Evolutionary conservation across 495 filamentous ascomycete genomes (phyloP).

Genomic region (Penicillium paxilli): DNA sequence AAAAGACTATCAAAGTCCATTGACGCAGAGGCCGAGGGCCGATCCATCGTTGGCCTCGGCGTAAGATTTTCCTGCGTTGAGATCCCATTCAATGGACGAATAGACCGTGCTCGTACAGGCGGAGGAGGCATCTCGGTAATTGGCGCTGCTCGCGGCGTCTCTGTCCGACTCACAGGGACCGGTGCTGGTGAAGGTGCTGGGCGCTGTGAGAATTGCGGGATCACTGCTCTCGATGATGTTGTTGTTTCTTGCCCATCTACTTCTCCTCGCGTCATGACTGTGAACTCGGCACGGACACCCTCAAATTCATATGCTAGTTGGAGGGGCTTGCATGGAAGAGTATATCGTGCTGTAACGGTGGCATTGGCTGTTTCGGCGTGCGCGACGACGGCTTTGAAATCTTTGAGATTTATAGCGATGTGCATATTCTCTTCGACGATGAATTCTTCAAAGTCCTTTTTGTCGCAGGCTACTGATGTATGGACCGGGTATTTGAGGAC

Average conservation of each 20-base stretch:
- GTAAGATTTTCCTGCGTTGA: slow-evolving; percentile 29
- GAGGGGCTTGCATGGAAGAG: slow-evolving; percentile 75
- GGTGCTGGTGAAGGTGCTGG: slow-evolving; percentile 24
- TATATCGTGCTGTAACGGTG: slow-evolving; percentile 74
- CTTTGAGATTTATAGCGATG: slow-evolving; percentile 87
- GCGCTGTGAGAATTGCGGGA: slow-evolving; percentile 36
- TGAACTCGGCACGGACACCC: slow-evolving; percentile 82
- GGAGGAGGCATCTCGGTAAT: slow-evolving; percentile 35
- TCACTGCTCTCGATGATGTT: slow-evolving; percentile 28
- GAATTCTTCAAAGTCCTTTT: slow-evolving; percentile 83
- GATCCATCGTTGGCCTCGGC: slow-evolving; percentile 33
- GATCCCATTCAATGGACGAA: slow-evolving; percentile 38
- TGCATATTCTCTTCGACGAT: slow-evolving; percentile 76
- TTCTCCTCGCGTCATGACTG: slow-evolving; percentile 93
- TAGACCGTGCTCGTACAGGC: slow-evolving; percentile 30
- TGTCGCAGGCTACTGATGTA: slow-evolving; percentile 85
- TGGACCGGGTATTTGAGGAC: slow-evolving; percentile 92
- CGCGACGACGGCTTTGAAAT: slow-evolving; percentile 85
- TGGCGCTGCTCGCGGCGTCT: slow-evolving; percentile 2
- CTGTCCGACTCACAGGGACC: slow-evolving; percentile 20
- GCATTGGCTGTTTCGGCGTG: slow-evolving; percentile 79
- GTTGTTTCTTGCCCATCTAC: slow-evolving; percentile 47
- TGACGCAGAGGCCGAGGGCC: slow-evolving; percentile 57
- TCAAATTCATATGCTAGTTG: slow-evolving; percentile 75
- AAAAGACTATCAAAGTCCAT: slow-evolving; percentile 75